These are phyloP conservation scores for Triticum aestivum DNA, from an alignment of 176 grass and related monocot genomes.

Conservation along the genomic window IWGSC_CS_RefSeq_v2.1 NC_057806.1:635040809-635041308, in stretches of 20 bases:
- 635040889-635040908: background rate
- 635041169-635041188: conserved; percentile 5
- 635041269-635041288: conserved; percentile 24
- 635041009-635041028: background rate
- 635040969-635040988: conserved; percentile 29
- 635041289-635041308: conserved; percentile 32
- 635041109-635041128: conserved; percentile 29
- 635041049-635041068: conserved; percentile 14
- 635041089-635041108: conserved; percentile 55
- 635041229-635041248: conserved; percentile 29
- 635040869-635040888: background rate
- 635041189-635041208: conserved; percentile 9
- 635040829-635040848: background rate
- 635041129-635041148: conserved; percentile 15
- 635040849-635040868: background rate
- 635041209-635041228: conserved; percentile 50
- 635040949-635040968: conserved; percentile 13
- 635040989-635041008: conserved; percentile 6
- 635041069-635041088: conserved; percentile 8
- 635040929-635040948: conserved; percentile 10
- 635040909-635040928: conserved; percentile 23
- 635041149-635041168: conserved; percentile 66
- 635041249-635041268: conserved; percentile 51
- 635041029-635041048: background rate
- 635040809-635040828: conserved; percentile 2